Percentiles rank a stretch among this genome's conserved stretches.
phyloP scores from a whole-genome alignment of 305 asterid genomes.

The Solanum hybrid region DNA sequence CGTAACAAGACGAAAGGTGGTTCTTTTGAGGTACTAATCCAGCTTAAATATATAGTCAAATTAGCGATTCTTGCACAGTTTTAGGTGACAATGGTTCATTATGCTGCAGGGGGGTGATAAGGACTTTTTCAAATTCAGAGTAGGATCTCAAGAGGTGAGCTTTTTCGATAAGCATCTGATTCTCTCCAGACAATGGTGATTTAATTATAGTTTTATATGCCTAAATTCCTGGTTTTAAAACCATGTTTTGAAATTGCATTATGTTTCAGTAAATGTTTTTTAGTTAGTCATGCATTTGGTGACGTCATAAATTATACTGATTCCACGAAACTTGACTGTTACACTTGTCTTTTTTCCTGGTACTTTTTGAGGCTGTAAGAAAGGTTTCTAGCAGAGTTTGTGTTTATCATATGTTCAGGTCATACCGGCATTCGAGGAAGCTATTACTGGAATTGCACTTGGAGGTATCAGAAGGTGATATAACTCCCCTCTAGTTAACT shows the following conservation, averaged over 20 bases:
- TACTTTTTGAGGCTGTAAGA: background rate
- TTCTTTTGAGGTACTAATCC: constrained; percentile 67
- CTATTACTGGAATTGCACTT: constrained; percentile 76
- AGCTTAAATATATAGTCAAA: background rate
- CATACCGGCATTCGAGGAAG: constrained; percentile 96
- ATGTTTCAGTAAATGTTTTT: background rate
- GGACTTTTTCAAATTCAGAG: constrained; percentile 79
- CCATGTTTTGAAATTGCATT: background rate
- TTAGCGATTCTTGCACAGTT: background rate
- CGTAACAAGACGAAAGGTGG: constrained; percentile 98
- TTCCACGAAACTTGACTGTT: background rate
- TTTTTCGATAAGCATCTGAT: background rate
- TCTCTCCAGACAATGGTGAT: background rate
- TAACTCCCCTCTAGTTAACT: background rate
- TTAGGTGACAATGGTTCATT: constrained; percentile 12
- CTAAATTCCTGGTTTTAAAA: background rate
- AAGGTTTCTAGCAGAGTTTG: constrained; percentile 7
- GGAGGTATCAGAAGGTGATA: constrained; percentile 87
- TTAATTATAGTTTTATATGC: background rate
- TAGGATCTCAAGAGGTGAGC: constrained; percentile 76
- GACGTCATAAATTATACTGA: background rate
- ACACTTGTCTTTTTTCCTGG: background rate
- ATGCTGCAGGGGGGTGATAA: constrained; percentile 78
- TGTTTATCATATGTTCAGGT: constrained; percentile 50
- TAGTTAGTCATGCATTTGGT: background rate